Percentiles rank a stretch among this genome's conserved stretches.
These are phyloP conservation scores for Fraxinus nigra DNA, from an alignment of 305 asterid genomes.

Conservation along the genomic window DNA sequence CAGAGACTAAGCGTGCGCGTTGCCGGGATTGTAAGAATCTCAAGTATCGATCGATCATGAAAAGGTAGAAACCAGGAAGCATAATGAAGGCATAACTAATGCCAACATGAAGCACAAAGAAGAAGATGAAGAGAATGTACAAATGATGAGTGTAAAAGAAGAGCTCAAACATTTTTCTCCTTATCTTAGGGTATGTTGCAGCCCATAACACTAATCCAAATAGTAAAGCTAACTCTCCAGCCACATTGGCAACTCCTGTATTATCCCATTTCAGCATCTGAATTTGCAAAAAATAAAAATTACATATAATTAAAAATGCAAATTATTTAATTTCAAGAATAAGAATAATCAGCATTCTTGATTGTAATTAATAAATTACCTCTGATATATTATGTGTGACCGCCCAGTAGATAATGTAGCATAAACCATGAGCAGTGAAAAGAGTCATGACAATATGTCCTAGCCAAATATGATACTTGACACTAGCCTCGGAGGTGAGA, in stretches of 20 bases:
- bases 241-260: constrained; percentile 55
- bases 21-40: constrained; percentile 72
- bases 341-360: neutral
- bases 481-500: constrained; percentile 71
- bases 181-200: constrained; percentile 53
- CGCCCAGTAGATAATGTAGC: constrained; percentile 59
- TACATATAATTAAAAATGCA: neutral
- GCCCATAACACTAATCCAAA: constrained; percentile 67
- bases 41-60: constrained; percentile 61
- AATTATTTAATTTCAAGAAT: neutral
- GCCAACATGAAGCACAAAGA: constrained; percentile 79
- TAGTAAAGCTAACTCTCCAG: constrained; percentile 65
- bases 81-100: constrained; percentile 49
- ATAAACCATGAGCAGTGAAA: constrained; percentile 64
- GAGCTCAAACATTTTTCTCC: constrained; percentile 75
- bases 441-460: constrained; percentile 71
- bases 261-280: constrained; percentile 77
- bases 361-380: constrained; percentile 31
- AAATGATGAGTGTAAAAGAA: constrained; percentile 76
- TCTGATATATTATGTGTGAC: constrained; percentile 47
- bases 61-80: constrained; percentile 92
- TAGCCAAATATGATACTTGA: constrained; percentile 85
- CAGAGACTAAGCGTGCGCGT: constrained; percentile 53
- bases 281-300: neutral
- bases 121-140: constrained; percentile 57